These are phyloP conservation scores for Leishmania braziliensis DNA, from an alignment of 208 protist genomes.

Conservation along the genomic window DNA sequence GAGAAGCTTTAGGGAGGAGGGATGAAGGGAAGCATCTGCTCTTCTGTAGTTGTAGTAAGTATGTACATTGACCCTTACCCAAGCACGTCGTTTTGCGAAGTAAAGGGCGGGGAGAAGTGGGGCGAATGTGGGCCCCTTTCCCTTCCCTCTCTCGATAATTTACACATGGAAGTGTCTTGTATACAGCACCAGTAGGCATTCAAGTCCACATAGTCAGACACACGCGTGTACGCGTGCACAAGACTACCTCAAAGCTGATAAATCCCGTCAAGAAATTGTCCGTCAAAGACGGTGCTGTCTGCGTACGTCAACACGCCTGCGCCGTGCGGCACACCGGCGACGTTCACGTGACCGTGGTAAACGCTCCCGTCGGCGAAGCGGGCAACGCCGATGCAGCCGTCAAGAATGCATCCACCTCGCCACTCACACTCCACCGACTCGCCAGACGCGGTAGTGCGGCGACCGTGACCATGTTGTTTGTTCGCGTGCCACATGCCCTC, in stretches of 20 bases:
- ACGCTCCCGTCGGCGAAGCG: conserved; percentile 75
- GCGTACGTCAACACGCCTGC: conserved; percentile 71
- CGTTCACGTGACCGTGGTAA: conserved; percentile 67
- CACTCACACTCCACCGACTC: conserved; percentile 77
- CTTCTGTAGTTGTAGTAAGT: not conserved
- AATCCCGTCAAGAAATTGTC: conserved; percentile 67
- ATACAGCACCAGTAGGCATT: not conserved
- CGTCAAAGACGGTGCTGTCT: conserved; percentile 83
- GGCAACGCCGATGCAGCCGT: conserved; percentile 53
- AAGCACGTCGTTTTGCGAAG: not conserved
- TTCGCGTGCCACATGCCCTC: conserved; percentile 78
- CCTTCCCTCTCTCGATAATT: not conserved
- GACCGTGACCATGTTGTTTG: conserved; percentile 70
- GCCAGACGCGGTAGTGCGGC: conserved; percentile 52
- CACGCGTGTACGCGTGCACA: not conserved
- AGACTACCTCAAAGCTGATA: conserved; percentile 62
- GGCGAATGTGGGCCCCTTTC: not conserved
- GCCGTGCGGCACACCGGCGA: conserved; percentile 69
- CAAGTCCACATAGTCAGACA: not conserved
- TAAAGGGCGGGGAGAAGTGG: not conserved
- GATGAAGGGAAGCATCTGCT: not conserved
- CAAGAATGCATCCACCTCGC: conserved; percentile 44
- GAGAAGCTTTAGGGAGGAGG: not conserved
- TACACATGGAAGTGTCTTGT: not conserved
- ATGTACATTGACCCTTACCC: not conserved